phyloP scores from a whole-genome alignment of 345 rosid species.

The Citrus australasica region DNA sequence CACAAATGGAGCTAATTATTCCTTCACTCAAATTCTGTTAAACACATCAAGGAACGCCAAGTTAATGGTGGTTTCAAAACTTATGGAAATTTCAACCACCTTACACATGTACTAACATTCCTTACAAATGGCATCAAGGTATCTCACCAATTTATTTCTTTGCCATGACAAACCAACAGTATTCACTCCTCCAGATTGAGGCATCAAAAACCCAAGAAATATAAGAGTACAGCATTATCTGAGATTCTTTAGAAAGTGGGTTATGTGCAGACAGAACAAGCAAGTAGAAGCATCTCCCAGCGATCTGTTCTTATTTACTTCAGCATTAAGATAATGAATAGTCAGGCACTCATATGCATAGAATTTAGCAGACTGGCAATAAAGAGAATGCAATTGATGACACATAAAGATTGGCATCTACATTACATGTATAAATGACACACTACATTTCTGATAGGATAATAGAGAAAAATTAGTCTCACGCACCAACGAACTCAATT shows the following conservation, averaged over 20 bases:
- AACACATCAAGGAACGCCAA: neutral
- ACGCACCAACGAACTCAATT: conserved; percentile 86
- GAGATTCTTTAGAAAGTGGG: neutral
- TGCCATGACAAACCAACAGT: neutral
- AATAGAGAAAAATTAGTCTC: neutral
- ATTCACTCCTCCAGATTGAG: neutral
- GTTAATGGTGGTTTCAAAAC: neutral
- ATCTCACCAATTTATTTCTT: neutral
- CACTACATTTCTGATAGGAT: neutral
- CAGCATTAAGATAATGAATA: neutral
- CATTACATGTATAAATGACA: neutral
- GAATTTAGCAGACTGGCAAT: neutral
- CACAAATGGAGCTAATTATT: neutral
- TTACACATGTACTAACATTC: neutral
- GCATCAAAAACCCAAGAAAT: neutral
- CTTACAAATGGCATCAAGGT: too few species aligned
- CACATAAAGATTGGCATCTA: neutral
- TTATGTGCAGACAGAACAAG: neutral
- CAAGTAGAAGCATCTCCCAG: neutral
- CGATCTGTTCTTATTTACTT: neutral
- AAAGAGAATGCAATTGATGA: neutral
- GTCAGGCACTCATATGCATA: neutral
- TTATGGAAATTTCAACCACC: neutral
- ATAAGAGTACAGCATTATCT: neutral
- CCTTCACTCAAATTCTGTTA: neutral